Conservation (phyloP, 1,284 basidiomycete genomes). For the Pyrrhoderma noxium region DNA sequence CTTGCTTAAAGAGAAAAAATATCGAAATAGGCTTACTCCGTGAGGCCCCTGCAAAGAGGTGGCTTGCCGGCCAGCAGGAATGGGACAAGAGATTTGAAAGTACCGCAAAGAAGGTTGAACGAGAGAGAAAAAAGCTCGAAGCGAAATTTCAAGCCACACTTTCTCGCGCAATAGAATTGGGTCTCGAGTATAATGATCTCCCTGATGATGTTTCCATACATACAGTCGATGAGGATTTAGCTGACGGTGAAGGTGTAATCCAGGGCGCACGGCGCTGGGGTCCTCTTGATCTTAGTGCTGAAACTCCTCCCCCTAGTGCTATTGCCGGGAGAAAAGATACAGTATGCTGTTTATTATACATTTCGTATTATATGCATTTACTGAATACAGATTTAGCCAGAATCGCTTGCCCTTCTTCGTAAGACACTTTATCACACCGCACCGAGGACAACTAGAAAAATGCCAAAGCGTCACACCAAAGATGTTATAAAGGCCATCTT, state of each 20-base stretch:
- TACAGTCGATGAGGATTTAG: conserved; percentile 17
- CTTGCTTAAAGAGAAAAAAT: conserved; percentile 53
- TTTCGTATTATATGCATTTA: conserved; percentile 3
- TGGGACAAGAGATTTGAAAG: conserved; percentile 49
- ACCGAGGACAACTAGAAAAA: conserved; percentile 44
- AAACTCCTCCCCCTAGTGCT: conserved; percentile 53
- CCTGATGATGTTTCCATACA: conserved; percentile 13
- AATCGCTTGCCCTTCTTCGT: conserved; percentile 48
- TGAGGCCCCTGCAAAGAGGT: conserved; percentile 50
- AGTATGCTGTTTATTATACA: conserved; percentile 20
- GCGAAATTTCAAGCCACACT: conserved; percentile 37
- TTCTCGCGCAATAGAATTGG: conserved; percentile 40
- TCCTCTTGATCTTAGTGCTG: conserved; percentile 49
- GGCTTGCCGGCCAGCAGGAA: conserved; percentile 48
- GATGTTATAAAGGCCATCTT: conserved; percentile 44
- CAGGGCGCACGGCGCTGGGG: conserved; percentile 43
- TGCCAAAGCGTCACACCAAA: conserved; percentile 41
- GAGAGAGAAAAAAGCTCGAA: conserved; percentile 34
- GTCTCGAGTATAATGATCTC: conserved; percentile 25
- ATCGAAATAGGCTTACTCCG: conserved; percentile 63
- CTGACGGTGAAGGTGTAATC: conserved; percentile 9
- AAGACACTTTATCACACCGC: conserved; percentile 51
- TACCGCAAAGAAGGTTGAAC: conserved; percentile 34
- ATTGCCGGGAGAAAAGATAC: conserved; percentile 59
- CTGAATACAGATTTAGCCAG: conserved; percentile 31